Evolutionary conservation across 108 stramenopile species (phyloP).

Genomic region (Ochromonas danica): DNA sequence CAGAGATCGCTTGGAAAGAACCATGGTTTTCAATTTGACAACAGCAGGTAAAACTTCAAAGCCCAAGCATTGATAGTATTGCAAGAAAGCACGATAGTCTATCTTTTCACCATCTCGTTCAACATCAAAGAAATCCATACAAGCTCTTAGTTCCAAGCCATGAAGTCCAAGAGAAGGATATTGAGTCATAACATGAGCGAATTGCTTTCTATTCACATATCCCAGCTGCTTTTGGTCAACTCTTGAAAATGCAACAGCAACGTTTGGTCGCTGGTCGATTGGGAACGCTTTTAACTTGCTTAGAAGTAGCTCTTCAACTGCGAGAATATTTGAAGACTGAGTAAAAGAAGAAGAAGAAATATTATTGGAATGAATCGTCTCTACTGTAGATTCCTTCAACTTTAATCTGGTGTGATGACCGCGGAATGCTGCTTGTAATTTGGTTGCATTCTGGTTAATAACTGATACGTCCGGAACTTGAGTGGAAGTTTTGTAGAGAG

Average conservation of each 20-base stretch:
- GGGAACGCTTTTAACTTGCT: background rate
- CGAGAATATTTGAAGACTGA: slow-evolving; percentile 37
- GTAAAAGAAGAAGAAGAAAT: background rate
- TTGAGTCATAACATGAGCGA: slow-evolving; percentile 43
- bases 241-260: background rate
- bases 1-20: background rate
- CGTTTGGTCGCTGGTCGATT: background rate
- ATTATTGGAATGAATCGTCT: background rate
- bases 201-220: slow-evolving; percentile 44
- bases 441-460: slow-evolving; percentile 31
- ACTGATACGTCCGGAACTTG: background rate
- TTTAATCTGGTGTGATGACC: slow-evolving; percentile 43
- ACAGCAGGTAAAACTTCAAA: background rate
- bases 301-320: slow-evolving; percentile 42
- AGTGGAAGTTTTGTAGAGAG: no score
- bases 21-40: background rate
- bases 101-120: background rate
- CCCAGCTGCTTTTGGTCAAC: slow-evolving; percentile 8
- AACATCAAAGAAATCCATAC: slow-evolving; percentile 48
- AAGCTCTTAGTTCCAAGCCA: slow-evolving; percentile 24
- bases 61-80: background rate
- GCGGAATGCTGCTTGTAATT: slow-evolving; percentile 45
- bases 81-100: slow-evolving; percentile 16
- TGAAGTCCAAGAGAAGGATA: slow-evolving; percentile 21
- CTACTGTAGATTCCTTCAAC: background rate